A percentile compares a stretch with the other conserved stretches of the same genome.
Evolutionary conservation across 495 filamentous ascomycete species (phyloP).

Genomic region (Tuber calosporum): DNA sequence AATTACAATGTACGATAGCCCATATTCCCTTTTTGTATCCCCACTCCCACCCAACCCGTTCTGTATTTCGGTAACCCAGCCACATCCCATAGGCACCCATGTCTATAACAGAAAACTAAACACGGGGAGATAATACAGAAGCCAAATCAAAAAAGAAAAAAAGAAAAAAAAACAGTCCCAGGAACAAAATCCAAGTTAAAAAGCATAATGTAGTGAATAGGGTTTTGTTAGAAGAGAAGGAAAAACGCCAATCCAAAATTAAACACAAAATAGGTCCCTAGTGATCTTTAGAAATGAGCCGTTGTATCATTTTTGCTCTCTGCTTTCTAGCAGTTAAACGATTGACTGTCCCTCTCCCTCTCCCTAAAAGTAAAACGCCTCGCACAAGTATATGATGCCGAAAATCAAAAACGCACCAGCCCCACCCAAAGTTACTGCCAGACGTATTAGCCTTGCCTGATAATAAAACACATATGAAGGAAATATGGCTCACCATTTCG

Average conservation of each 20-base stretch:
- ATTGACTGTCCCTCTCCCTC: background rate
- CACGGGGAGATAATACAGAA: slow-evolving; percentile 7
- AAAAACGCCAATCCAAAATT: slow-evolving; percentile 1
- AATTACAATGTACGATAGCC: background rate
- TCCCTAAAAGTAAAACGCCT: slow-evolving; percentile 50
- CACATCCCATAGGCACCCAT: background rate
- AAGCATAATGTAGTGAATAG: background rate
- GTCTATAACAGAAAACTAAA: slow-evolving; percentile 4
- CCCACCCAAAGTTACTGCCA: slow-evolving; percentile 82
- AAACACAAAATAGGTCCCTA: background rate
- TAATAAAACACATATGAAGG: background rate
- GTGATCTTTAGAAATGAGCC: background rate
- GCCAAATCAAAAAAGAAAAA: background rate
- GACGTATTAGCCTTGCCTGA: slow-evolving; percentile 1
- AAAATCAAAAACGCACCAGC: slow-evolving; percentile 87
- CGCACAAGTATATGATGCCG: slow-evolving; percentile 80
- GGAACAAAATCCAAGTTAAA: background rate
- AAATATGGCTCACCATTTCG: slow-evolving; percentile 73
- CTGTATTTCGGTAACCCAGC: background rate
- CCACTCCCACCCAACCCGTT: background rate
- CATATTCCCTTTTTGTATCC: background rate
- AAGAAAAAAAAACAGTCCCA: background rate
- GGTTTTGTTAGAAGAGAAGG: background rate
- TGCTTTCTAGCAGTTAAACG: background rate
- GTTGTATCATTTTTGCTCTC: background rate